Evolutionary conservation across 352 stramenopile genomes (phyloP).

Genomic region (Globisporangium viniferum): DNA sequence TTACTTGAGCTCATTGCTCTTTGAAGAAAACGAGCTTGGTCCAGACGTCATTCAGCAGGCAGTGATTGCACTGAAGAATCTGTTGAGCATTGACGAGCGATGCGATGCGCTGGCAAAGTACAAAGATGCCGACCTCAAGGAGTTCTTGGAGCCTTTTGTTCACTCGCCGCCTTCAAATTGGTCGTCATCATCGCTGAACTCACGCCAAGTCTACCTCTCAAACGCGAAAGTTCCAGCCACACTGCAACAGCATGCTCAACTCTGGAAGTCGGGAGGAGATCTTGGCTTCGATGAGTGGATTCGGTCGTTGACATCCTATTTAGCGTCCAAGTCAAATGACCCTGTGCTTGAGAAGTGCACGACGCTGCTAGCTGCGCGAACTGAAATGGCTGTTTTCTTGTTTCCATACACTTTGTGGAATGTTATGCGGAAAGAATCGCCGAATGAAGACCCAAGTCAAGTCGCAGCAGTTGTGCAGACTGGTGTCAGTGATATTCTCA

Average conservation of each 20-base stretch:
- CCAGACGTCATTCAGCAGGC: conserved; percentile 41
- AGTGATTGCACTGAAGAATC: conserved; percentile 42
- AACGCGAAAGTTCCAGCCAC: conserved; percentile 12
- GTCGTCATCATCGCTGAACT: conserved; percentile 27
- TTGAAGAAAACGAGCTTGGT: conserved; percentile 35
- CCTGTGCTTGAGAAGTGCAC: conserved; percentile 49
- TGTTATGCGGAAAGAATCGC: conserved; percentile 17
- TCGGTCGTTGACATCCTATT: conserved; percentile 38
- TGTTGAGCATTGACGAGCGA: conserved; percentile 46
- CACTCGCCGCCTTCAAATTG: conserved; percentile 49
- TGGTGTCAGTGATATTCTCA: conserved; percentile 42
- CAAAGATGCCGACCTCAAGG: conserved; percentile 63
- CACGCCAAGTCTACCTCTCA: background rate
- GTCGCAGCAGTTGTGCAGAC: conserved; percentile 31
- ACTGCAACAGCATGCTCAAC: conserved; percentile 20
- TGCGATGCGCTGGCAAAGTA: conserved; percentile 30
- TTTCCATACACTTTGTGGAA: conserved; percentile 67
- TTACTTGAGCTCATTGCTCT: conserved; percentile 65
- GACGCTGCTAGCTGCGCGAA: conserved; percentile 31
- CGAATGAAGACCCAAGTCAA: conserved; percentile 7
- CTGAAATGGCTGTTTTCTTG: conserved; percentile 69
- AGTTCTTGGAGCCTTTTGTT: conserved; percentile 55
- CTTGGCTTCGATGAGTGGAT: conserved; percentile 61
- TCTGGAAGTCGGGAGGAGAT: conserved; percentile 38
- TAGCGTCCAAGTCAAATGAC: conserved; percentile 40